Evolutionary conservation across 176 grass and related monocot species (phyloP).

Genomic region (Avena insularis): DNA sequence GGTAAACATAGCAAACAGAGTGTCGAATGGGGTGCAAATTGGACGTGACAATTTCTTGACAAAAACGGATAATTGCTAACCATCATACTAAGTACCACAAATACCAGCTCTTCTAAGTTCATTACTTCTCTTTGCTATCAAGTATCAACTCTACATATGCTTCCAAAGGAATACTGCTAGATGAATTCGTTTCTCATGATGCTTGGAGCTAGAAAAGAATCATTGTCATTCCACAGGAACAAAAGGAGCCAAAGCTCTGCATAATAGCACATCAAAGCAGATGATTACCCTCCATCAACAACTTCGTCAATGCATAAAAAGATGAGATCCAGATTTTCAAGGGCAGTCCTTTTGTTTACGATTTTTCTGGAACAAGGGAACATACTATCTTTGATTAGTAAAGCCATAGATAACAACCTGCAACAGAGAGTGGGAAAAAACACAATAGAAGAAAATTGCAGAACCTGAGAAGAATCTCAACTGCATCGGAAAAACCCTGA

Average conservation of each 20-base stretch:
- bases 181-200: not conserved
- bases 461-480: constrained; percentile 62
- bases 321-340: constrained; percentile 84
- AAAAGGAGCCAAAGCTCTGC: not conserved
- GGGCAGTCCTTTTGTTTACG: constrained; percentile 66
- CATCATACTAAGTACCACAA: constrained; percentile 22
- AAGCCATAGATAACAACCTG: not conserved
- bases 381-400: not conserved
- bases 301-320: constrained; percentile 81
- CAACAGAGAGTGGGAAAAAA: not conserved
- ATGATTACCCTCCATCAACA: constrained; percentile 70
- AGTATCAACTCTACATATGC: not conserved
- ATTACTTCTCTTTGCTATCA: constrained; percentile 12
- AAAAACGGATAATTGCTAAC: not conserved
- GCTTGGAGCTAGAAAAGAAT: not conserved
- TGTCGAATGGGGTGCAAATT: not conserved
- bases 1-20: not conserved
- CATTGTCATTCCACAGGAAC: not conserved
- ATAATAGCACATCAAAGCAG: constrained; percentile 9
- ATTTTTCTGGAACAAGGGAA: constrained; percentile 51
- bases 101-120: not conserved
- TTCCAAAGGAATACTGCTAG: not conserved
- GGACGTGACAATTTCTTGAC: not conserved
- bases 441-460: not conserved
- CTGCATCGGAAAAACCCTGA: constrained; percentile 71